A percentile compares a stretch with the other conserved stretches of the same genome.
Conservation (phyloP, 225 moss, liverwort and hornwort species). For the Ulota crispa region DNA sequence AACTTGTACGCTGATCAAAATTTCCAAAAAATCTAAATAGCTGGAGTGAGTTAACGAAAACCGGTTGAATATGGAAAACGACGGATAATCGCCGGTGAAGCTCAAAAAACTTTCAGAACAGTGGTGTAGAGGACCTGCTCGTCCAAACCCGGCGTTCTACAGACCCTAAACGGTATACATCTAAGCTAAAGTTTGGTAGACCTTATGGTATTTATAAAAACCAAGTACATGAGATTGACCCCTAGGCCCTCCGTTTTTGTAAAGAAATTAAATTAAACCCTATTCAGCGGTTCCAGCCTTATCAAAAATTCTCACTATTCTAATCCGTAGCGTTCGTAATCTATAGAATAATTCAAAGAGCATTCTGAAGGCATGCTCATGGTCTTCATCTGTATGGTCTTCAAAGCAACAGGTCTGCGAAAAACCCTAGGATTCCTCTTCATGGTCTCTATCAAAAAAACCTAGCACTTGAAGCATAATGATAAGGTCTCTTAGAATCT, state of each 20-base stretch:
- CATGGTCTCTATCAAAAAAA: neutral
- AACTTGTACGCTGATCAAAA: no score
- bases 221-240: neutral
- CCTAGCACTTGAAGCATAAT: neutral
- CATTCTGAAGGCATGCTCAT: neutral
- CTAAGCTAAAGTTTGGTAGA: no score
- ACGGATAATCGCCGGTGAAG: no score
- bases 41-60: no score
- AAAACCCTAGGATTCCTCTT: neutral
- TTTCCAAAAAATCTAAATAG: no score
- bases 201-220: neutral
- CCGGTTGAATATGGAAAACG: no score
- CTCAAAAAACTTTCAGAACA: no score
- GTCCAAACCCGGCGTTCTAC: neutral
- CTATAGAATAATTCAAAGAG: neutral
- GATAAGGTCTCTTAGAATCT: neutral
- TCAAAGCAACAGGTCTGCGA: neutral
- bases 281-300: neutral
- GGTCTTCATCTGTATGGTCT: neutral
- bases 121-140: neutral
- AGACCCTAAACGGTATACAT: neutral
- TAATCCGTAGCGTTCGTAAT: neutral
- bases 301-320: neutral
- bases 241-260: neutral
- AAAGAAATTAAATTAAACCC: no score